Evolutionary conservation across 345 rosid genomes (phyloP), one percentile per base, ranked within the genome.

Genomic region (Eutrema japonicum): DNA sequence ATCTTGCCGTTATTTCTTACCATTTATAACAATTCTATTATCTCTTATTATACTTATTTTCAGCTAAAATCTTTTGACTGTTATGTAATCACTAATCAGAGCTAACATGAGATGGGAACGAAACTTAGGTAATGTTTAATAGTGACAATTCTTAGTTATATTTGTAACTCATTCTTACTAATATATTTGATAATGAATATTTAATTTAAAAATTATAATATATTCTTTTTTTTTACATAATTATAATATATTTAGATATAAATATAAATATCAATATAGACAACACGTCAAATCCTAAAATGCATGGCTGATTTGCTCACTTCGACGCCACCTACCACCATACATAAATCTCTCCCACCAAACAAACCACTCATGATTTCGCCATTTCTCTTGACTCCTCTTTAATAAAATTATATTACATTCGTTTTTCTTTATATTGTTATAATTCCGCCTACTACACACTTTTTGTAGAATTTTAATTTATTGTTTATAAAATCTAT

Each of bases 311-410:
- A 22, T 72, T 18, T 22, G 47, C 33, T 35, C 55, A 33, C 13
- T 54, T 36, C 47, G 22, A 45, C 48, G 65, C 71, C 71, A 73
- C 77, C 77, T 64, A 73, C 63, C 71, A 54, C 57, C 30, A 0
- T 36, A 45, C 57, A 54, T 13, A 27, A 16, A 72, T 55, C 57
- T 54, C 47, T 64, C 65, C 49, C 41, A 73, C 71, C 71, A 55
- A 73, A 29, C 50, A 36, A 49, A 10, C 42, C 71, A 55, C 65
- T 55, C 49, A 45, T 64, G 18, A 26, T 64, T 55, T 55, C 32
- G 33, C 50, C 65, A 64, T 73, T 55, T 51, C 4, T 65, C 42
- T 73, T 27, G 50, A 36, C 62, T 36, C 14, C 13, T 45, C n/a
- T 43, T 46, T 13, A 12, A 29, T 27, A 51, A 26, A 51, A 52